Percentiles rank a stretch among this genome's conserved stretches.
Conservation (phyloP, 345 rosid species). For the Capsella bursapastoris region DNA sequence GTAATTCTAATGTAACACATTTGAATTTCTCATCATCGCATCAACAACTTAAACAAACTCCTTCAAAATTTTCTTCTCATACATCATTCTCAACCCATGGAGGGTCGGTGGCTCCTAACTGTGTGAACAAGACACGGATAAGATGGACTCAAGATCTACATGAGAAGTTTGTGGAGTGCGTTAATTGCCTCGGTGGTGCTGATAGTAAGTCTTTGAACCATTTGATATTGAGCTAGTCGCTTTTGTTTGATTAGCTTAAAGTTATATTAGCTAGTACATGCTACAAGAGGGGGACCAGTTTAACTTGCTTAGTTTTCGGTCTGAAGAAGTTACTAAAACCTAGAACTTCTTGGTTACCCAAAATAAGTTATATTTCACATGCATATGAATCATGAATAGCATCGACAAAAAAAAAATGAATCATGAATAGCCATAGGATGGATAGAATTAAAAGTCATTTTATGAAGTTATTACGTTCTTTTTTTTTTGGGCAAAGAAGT, state of each 20-base stretch:
- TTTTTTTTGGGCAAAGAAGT: neutral
- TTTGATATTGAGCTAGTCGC: neutral
- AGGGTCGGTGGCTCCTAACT: conserved; percentile 28
- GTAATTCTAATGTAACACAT: conserved; percentile 42
- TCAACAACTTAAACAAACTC: conserved; percentile 30
- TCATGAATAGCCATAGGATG: conserved; percentile 8
- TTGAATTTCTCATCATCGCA: conserved; percentile 41
- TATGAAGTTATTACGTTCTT: neutral
- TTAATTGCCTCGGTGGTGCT: conserved; percentile 82
- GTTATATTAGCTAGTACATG: conserved; percentile 1
- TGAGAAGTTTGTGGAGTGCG: conserved; percentile 81
- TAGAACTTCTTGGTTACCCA: neutral
- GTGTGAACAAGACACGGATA: conserved; percentile 62
- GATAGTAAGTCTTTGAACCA: conserved; percentile 50
- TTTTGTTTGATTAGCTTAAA: conserved; percentile 24
- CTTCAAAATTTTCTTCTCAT: conserved; percentile 30
- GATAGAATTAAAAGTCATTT: neutral
- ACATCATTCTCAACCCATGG: conserved; percentile 32
- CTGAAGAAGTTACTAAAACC: neutral
- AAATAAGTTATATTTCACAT: neutral
- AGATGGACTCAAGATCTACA: conserved; percentile 95
- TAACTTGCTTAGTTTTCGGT: conserved; percentile 1
- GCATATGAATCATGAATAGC: conserved; percentile 24
- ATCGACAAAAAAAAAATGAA: neutral
- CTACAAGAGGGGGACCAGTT: neutral